Evolutionary conservation across 2,329 filamentous ascomycete genomes (phyloP).

Genomic region (Aureobasidium mangrovei): DNA sequence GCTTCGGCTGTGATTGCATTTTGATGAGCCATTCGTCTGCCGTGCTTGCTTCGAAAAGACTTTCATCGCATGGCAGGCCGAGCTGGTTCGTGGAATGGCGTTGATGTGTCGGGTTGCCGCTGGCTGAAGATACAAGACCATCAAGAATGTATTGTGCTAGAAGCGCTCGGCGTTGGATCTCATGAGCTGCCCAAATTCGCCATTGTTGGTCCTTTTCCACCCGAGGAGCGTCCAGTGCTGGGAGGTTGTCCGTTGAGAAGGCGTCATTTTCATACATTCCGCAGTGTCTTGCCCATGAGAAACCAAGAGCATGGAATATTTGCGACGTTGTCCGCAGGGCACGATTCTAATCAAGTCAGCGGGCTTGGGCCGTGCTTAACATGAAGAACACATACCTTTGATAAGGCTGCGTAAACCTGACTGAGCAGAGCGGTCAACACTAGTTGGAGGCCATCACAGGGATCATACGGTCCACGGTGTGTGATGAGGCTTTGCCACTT

Average conservation of each 20-base stretch:
- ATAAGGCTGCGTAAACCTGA: slow-evolving; percentile 37
- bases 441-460: slow-evolving; percentile 37
- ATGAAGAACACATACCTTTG: slow-evolving; percentile 15
- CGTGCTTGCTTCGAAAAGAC: slow-evolving; percentile 33
- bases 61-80: slow-evolving; percentile 33
- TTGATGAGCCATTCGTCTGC: slow-evolving; percentile 33
- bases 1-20: slow-evolving; percentile 26
- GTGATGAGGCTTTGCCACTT: slow-evolving; percentile 37
- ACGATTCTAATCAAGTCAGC: slow-evolving; percentile 25
- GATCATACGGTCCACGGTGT: slow-evolving; percentile 35
- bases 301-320: slow-evolving; percentile 36
- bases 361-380: no score
- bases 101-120: slow-evolving; percentile 34
- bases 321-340: slow-evolving; percentile 37
- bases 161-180: slow-evolving; percentile 37
- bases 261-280: slow-evolving; percentile 34
- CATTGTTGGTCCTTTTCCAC: slow-evolving; percentile 34
- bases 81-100: slow-evolving; percentile 36
- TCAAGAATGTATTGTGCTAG: slow-evolving; percentile 39
- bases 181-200: slow-evolving; percentile 35
- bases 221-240: slow-evolving; percentile 25
- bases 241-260: slow-evolving; percentile 28
- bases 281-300: slow-evolving; percentile 39
- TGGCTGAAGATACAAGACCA: slow-evolving; percentile 37
- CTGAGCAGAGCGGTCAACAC: slow-evolving; percentile 36